Percentiles rank a stretch among this genome's conserved stretches.
Conservation (phyloP, 139 green algal genomes). For the Tetratostichococcus sp. region DNA sequence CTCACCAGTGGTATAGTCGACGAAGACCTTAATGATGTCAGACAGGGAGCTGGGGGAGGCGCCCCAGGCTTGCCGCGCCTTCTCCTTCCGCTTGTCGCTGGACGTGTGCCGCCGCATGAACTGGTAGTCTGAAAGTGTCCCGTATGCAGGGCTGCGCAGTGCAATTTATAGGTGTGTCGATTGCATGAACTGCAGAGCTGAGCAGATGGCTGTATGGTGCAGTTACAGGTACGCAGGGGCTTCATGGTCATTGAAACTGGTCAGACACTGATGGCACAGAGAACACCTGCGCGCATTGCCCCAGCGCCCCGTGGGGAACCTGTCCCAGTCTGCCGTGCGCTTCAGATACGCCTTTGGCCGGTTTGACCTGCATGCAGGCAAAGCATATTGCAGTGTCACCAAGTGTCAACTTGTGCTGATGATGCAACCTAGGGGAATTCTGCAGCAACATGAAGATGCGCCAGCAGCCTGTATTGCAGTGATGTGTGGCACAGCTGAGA, state of each 20-base stretch:
- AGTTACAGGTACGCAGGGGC: no score
- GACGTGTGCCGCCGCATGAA: slow-evolving; percentile 56
- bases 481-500: no score
- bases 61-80: slow-evolving; percentile 53
- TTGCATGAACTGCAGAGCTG: no score
- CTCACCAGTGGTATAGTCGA: slow-evolving; percentile 34
- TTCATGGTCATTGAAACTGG: no score
- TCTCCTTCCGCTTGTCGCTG: slow-evolving; percentile 48
- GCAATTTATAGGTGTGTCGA: no score
- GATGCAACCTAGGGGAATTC: no score
- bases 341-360: slow-evolving; percentile 71
- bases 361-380: slow-evolving; percentile 28
- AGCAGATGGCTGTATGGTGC: no score
- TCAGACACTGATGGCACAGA: no score
- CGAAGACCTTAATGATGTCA: slow-evolving; percentile 69
- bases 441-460: no score
- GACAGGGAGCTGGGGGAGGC: slow-evolving; percentile 24
- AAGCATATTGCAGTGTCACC: no score
- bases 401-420: no score
- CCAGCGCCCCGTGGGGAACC: slow-evolving; percentile 59
- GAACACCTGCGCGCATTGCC: slow-evolving; percentile 18
- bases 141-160: slow-evolving; percentile 48
- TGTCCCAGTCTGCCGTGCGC: slow-evolving; percentile 66
- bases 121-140: slow-evolving; percentile 57
- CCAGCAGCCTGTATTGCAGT: no score